These are phyloP conservation scores for Leptodontidium sp. DNA, from an alignment of 2,329 filamentous ascomycete species.

Conservation along the genomic window DNA sequence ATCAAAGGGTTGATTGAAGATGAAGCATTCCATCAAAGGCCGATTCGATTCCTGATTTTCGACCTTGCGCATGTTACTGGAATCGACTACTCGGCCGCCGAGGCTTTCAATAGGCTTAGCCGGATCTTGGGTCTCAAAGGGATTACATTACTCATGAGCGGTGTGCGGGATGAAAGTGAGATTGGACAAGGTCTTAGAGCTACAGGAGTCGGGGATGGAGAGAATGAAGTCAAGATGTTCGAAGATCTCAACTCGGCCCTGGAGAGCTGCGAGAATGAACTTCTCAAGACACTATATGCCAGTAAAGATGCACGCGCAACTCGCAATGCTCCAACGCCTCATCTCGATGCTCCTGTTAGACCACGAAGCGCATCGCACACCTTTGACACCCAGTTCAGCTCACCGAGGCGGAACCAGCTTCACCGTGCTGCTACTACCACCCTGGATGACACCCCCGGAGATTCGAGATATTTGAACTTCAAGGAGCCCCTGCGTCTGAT, in stretches of 20 bases:
- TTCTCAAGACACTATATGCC: slow-evolving; percentile 81
- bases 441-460: slow-evolving; percentile 68
- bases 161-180: slow-evolving; percentile 77
- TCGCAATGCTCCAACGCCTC: slow-evolving; percentile 50
- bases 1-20: slow-evolving; percentile 86
- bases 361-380: slow-evolving; percentile 46
- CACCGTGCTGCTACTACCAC: slow-evolving; percentile 80
- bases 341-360: slow-evolving; percentile 40
- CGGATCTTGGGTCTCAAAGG: slow-evolving; percentile 79
- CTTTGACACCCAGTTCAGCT: slow-evolving; percentile 69
- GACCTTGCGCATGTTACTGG: slow-evolving; percentile 91
- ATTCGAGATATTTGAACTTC: slow-evolving; percentile 81
- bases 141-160: slow-evolving; percentile 83
- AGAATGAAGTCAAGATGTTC: slow-evolving; percentile 79
- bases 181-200: slow-evolving; percentile 82
- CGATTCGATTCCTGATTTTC: slow-evolving; percentile 88
- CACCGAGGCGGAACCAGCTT: slow-evolving; percentile 81
- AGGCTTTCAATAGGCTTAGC: slow-evolving; percentile 93
- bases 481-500: slow-evolving; percentile 91
- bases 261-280: slow-evolving; percentile 93
- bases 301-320: slow-evolving; percentile 67
- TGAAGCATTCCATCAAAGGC: slow-evolving; percentile 76
- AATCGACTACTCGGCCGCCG: slow-evolving; percentile 94
- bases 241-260: slow-evolving; percentile 91
- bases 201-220: slow-evolving; percentile 80